phyloP scores from a whole-genome alignment of 768 basidiomycete genomes.

The Strobilomyces dryophilus region DNA sequence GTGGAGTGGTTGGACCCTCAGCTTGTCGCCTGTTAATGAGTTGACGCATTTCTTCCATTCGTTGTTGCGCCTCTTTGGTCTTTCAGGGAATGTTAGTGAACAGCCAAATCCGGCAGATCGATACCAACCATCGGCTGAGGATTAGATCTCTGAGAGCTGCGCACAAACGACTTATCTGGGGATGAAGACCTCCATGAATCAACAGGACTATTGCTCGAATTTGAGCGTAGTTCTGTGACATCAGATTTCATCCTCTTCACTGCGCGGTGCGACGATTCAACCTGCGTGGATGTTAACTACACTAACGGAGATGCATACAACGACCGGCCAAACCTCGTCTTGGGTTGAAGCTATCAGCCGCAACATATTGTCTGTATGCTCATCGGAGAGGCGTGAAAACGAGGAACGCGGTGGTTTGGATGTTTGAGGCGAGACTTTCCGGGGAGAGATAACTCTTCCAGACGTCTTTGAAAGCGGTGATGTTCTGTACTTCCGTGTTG shows the following conservation, averaged over 20 bases:
- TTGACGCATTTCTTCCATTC: slow-evolving; percentile 80
- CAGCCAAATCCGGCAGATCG: slow-evolving; percentile 1
- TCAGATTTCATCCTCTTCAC: slow-evolving; percentile 77
- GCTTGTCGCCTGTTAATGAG: slow-evolving; percentile 60
- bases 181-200: slow-evolving; percentile 48
- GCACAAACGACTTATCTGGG: slow-evolving; percentile 48
- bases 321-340: slow-evolving; percentile 50
- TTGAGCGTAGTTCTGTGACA: slow-evolving; percentile 40
- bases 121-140: slow-evolving; percentile 40
- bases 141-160: slow-evolving; percentile 42
- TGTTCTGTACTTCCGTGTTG: slow-evolving; percentile 37
- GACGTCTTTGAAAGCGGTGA: slow-evolving; percentile 51
- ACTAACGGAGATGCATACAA: neutral
- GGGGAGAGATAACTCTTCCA: slow-evolving; percentile 44
- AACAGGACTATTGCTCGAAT: slow-evolving; percentile 20
- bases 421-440: slow-evolving; percentile 53
- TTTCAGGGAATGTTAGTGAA: slow-evolving; percentile 35
- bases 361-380: slow-evolving; percentile 44
- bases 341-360: slow-evolving; percentile 50
- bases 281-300: slow-evolving; percentile 36
- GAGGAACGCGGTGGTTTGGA: slow-evolving; percentile 30
- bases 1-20: slow-evolving; percentile 42
- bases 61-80: slow-evolving; percentile 72
- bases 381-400: slow-evolving; percentile 27
- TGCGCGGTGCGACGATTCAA: slow-evolving; percentile 64